Evolutionary conservation across 2,329 filamentous ascomycete genomes (phyloP), one percentile per base, ranked within the genome.

Genomic region (Monosporascus sp.): DNA sequence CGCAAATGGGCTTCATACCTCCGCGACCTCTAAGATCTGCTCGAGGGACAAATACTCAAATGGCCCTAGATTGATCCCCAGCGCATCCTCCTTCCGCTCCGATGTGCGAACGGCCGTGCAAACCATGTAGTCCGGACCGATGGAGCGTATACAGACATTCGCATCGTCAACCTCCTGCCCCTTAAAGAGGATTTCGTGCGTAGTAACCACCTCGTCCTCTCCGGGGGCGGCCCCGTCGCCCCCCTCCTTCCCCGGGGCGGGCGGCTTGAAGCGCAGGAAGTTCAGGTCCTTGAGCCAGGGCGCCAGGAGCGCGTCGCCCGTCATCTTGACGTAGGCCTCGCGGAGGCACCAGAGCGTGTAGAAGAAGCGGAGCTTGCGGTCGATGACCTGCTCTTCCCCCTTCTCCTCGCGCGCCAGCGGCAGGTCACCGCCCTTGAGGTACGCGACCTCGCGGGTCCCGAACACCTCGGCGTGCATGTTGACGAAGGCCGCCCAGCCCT

Each of bases 291-390:
- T 74, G 48, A 93, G 75, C 89, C 89, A 93, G 4, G 76, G 75
- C 0, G 89, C 89, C 8, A 91, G 75, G 54, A 93, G 75, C 0
- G 87, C 89, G 63, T 92, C 87, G 26, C 89, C 89, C 31, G 87
- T 88, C 73, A 93, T 84, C 79, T 92, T 93, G 69, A 92, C 85
- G 66, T 90, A 92, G 1, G 88, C 85, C 72, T 93, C 89, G 61
- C 90, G 85, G 68, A 90, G 79, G 67, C 86, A 90, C 86, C 88
- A 93, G 55, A 88, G 82, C 1, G 87, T 81, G 67, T 91, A 93
- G 66, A 93, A 93, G 51, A 81, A 77, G 5, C 87, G 77, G 27
- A 92, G 73, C 64, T 85, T 85, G 22, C 73, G 77, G 55, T 87
- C 85, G 19, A 81, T 72, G n/a, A 82, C 62, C 20, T 66, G 64